These are phyloP conservation scores for Plasmodium reichenowi DNA, from an alignment of 169 alveolate species.

Conservation along the genomic window DNA sequence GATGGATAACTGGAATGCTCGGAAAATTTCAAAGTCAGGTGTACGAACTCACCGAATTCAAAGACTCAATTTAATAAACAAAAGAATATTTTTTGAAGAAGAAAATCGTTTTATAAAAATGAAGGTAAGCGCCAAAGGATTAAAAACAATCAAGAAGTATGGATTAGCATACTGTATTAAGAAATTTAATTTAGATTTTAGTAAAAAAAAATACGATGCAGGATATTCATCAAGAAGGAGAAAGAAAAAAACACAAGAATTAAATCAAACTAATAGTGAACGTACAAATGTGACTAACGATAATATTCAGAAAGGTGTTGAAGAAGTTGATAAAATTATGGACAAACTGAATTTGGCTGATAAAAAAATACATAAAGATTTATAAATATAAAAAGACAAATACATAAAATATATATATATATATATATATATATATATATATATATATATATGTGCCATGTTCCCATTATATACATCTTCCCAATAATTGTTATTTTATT, in stretches of 20 bases:
- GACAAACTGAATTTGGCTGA: constrained; percentile 26
- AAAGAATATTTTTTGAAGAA: constrained; percentile 87
- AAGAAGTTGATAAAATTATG: constrained; percentile 49
- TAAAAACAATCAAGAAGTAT: constrained; percentile 87
- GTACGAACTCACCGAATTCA: constrained; percentile 82
- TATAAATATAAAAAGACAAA: neutral
- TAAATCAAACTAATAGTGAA: neutral
- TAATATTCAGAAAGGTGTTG: constrained; percentile 1
- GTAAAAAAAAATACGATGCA: constrained; percentile 86
- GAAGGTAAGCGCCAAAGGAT: constrained; percentile 87
- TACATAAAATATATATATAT: neutral
- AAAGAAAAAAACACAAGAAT: constrained; percentile 39
- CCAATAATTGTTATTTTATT: no score
- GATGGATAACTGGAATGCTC: constrained; percentile 90
- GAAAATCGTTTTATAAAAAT: constrained; percentile 84
- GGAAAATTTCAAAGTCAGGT: constrained; percentile 86
- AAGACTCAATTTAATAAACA: constrained; percentile 86
- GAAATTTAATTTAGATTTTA: constrained; percentile 85
- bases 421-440: neutral
- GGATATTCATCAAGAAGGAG: constrained; percentile 81
- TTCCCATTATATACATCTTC: no score
- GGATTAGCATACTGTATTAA: constrained; percentile 89
- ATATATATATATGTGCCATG: no score
- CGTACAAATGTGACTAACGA: constrained; percentile 8
- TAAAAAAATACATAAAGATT: neutral